Evolutionary conservation across 1,284 basidiomycete genomes (phyloP), one percentile per base, ranked within the genome.

Genomic region (Irpex lacteus): DNA sequence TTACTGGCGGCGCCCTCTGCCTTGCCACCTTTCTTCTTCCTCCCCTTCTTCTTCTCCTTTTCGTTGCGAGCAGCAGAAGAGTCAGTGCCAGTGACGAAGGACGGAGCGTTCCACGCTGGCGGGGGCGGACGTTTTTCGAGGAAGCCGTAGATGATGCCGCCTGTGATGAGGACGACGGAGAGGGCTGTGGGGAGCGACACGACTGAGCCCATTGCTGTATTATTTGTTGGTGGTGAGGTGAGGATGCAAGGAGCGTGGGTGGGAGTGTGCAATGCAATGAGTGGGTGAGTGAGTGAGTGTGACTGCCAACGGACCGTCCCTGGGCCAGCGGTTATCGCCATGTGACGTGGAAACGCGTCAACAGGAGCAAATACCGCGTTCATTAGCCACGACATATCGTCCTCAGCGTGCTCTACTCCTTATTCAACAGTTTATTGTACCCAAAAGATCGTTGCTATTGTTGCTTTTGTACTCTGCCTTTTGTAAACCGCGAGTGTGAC

Each of bases 121-220:
- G 65, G 59, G 60, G 54, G 63, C 62, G 68, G 64, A 60, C 56
- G 74, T 67, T 63, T 64, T 57, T 70, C 71, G 60, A 74, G 70
- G 69, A 81, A 82, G 37, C 80, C 80, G 50, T 80, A 72, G 3
- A 77, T 78, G 60, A 82, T 71, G 13, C 79, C 79, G 53, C 81
- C 82, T 7, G 77, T 80, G 34, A 83, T 73, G 56, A 82, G 75
- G 37, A 77, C 72, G 18, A 76, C 74, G 18, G 81, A 60, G 59
- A 47, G 7, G 56, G 21, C 36, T 21, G 60, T 26, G 37, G 52
- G 56, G 58, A 59, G 55, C 44, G 58, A 15, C 57, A 64, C 32
- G 19, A 61, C 63, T 19, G 65, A 63, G 59, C 62, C 66, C 61
- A 59, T 52, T 57, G 52, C 32, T 40, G 55, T 49, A 8, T 1